Base-by-base conservation (phyloP, 129 eudicot genomes). In the Chrysanthemum lavandulifolium region DNA sequence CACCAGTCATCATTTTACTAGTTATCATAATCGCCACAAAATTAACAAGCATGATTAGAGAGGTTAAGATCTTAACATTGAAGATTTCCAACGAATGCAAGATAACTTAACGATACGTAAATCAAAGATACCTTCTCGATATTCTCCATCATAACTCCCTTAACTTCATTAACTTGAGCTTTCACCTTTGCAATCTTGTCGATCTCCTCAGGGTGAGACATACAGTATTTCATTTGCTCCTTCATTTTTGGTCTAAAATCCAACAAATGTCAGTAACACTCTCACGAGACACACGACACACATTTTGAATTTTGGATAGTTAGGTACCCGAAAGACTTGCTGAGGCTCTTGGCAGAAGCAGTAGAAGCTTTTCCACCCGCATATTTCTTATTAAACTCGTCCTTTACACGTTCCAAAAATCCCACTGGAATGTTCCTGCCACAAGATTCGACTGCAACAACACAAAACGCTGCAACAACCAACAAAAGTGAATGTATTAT, bases 131-230 rank as follows among this genome's bases (percentile, higher is more conserved):
- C 92, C 96, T 89, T 89, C 80, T 89, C 92, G 58, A 89, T 86
- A 74, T 89, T 89, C 68, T 83, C 96, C 87, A 86, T 84, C 96
- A 89, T 89, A 21, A 84, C 96, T 73, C 96, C 92, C 67, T 86
- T 89, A 33, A 89, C 96, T 84, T 89, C 92, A 76, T 77, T 36
- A 73, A 89, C 96, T 52, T 86, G 96, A 43, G 90, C 90, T 82
- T 89, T 86, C n/a, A 86, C 96, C 75, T 89, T 84, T 16, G 92
- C 88, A 64, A 89, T 83, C 78, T 89, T 84, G 80, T 71, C 87
- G 29, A 86, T 84, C 70, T 89, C 96, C 36, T 89, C 90, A n/a
- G 92, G 96, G 81, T 86, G 86, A 78, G 83, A 75, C 21, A 76
- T 86, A 62, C 92, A 89, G 61, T 89, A 89, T 73, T 73, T 65